Conservation (phyloP, 106 monocot genomes). For the Dendrobium officinale region DNA sequence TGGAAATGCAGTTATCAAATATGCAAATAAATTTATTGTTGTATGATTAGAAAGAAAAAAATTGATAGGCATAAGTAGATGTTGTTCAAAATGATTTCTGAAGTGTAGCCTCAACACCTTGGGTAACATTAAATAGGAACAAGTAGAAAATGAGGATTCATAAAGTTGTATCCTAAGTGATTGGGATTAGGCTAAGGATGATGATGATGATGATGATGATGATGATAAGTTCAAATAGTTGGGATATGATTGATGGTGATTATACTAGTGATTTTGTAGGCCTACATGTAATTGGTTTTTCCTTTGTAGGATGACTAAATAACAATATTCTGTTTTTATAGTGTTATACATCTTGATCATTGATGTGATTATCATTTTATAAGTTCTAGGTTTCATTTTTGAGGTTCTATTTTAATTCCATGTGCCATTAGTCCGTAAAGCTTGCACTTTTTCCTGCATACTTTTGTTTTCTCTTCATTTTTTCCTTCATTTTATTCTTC, state of each 20-base stretch:
- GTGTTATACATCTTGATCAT: not conserved
- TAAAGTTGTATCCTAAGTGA: too few species aligned
- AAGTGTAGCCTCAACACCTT: too few species aligned
- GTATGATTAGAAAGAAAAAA: too few species aligned
- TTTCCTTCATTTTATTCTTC: not conserved
- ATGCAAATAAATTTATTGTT: not conserved
- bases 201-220: too few species aligned
- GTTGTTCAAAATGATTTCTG: too few species aligned
- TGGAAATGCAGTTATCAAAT: not conserved
- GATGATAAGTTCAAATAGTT: not conserved
- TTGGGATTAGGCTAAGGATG: not conserved
- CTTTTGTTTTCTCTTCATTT: not conserved
- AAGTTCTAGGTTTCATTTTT: not conserved
- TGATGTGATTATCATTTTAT: not conserved
- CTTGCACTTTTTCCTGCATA: not conserved
- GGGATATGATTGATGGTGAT: constrained; percentile 1
- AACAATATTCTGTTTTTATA: not conserved
- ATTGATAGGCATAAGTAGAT: too few species aligned
- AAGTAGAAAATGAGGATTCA: too few species aligned
- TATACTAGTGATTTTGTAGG: not conserved
- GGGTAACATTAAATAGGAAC: too few species aligned
- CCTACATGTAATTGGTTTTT: not conserved
- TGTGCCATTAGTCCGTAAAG: not conserved
- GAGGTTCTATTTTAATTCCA: not conserved
- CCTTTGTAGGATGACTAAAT: not conserved